Percentiles rank a stretch among this genome's conserved stretches.
Evolutionary conservation across 306 rosid genomes (phyloP).

Genomic region (Adenanthera pavonina): DNA sequence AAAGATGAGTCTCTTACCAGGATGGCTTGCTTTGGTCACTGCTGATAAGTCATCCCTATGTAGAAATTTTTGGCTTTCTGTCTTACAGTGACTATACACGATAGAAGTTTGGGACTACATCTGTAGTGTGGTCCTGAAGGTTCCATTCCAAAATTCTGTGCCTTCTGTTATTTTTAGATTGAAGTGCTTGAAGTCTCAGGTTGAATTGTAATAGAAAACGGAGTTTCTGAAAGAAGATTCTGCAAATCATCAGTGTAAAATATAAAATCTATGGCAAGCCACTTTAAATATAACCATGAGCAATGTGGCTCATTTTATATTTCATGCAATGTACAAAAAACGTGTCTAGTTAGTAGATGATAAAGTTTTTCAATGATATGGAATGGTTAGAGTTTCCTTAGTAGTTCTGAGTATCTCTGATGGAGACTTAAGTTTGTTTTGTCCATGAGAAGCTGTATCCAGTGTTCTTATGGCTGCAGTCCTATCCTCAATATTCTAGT

Average conservation of each 20-base stretch:
- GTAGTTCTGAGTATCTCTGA: background rate
- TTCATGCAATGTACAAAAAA: too few relatives aligned
- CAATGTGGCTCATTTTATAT: too few relatives aligned
- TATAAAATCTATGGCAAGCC: too few relatives aligned
- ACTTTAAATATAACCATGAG: too few relatives aligned
- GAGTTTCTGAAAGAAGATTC: background rate
- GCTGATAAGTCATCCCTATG: background rate
- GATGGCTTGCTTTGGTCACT: background rate
- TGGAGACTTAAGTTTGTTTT: background rate
- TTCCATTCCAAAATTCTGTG: background rate
- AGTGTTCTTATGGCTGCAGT: background rate
- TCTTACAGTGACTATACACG: background rate
- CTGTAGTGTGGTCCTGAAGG: background rate
- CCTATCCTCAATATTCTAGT: background rate
- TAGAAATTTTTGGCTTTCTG: background rate
- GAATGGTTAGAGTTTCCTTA: background rate
- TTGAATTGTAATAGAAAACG: background rate
- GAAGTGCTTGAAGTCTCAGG: background rate
- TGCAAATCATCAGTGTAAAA: too few relatives aligned
- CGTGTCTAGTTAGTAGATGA: background rate
- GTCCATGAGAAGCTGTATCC: background rate
- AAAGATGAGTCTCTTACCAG: background rate
- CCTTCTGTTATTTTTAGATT: background rate
- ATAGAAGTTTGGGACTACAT: background rate
- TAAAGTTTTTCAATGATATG: background rate